phyloP scores from a whole-genome alignment of 768 basidiomycete genomes.

The Collybiopsis confluens region DNA sequence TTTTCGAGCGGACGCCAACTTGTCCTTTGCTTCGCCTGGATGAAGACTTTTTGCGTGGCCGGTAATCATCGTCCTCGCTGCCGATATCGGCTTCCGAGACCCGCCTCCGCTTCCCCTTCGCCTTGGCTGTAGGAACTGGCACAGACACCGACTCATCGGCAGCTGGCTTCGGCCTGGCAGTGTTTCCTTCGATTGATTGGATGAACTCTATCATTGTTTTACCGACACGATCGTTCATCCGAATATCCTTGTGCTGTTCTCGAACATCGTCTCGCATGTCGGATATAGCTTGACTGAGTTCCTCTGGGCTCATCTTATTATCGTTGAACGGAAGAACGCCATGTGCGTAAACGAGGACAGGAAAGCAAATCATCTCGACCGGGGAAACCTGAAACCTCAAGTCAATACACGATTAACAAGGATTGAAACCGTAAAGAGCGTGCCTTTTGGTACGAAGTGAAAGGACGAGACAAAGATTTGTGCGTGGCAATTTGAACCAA shows the following conservation, averaged over 20 bases:
- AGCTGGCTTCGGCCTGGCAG: background rate
- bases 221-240: slow-evolving; percentile 38
- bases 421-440: background rate
- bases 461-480: background rate
- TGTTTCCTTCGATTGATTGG: slow-evolving; percentile 12
- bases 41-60: background rate
- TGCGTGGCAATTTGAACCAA: background rate
- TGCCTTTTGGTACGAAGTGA: slow-evolving; percentile 1
- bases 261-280: slow-evolving; percentile 40
- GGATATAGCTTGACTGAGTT: slow-evolving; percentile 29
- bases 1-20: background rate
- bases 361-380: slow-evolving; percentile 6
- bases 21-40: background rate
- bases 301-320: slow-evolving; percentile 18
- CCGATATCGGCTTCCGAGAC: background rate
- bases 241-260: slow-evolving; percentile 39
- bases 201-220: slow-evolving; percentile 36
- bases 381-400: background rate
- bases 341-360: slow-evolving; percentile 5
- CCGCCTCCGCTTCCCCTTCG: slow-evolving; percentile 1
- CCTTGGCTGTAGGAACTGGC: background rate
- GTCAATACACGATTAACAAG: background rate
- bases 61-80: slow-evolving; percentile 1
- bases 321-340: background rate
- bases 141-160: background rate